Base-by-base conservation (phyloP, 2,329 filamentous ascomycete genomes). In the Blumeria graminis region DNA sequence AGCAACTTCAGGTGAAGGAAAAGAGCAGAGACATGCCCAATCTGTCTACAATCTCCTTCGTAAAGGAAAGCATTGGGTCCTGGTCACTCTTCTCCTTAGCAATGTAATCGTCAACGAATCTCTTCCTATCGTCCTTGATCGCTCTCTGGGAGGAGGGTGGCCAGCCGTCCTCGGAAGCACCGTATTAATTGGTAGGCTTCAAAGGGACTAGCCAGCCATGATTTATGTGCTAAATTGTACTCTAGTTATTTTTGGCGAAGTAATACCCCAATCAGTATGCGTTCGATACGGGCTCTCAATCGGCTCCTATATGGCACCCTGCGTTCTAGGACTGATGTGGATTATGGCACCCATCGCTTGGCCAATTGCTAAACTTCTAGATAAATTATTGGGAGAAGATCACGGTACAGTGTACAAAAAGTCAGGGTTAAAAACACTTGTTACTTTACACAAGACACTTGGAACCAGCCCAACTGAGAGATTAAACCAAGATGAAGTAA, bases 81-180 rank as follows among this genome's bases (percentile, higher is more conserved):
- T 98, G 57, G 92, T 98, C 56, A 96, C 92, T 2, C 72, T 98
- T 32, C 76, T 98, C 7, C 74, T 98, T 57, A 88, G 88, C 68
- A 98, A 98, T 68, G 92, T 98, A 66, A 93, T 98, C 64, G 94
- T 93, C 61, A 96, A 98, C 69, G 92, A 96, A 71, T 93, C 90
- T 1, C 74, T 95, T 13, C 92, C 92, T 33, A 94, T 98, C 60
- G 86, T 98, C 10, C 77, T 98, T 55, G 92, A 98, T 69, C 77
- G 92, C 57, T 94, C 88, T 57, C 77, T 98, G 16, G 92, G 92
- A 34, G 92, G 92, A 62, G 92, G 92, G 61, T 89, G 93, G 74
- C 89, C 90, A 59, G 92, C 92, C 59, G 87, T 96, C 22, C 76
- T 96, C 55, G 88, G 89, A 64, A 93, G 87, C 72, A 98, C 92